phyloP scores from a whole-genome alignment of 768 basidiomycete genomes.

The Agrocybe pediades region DNA sequence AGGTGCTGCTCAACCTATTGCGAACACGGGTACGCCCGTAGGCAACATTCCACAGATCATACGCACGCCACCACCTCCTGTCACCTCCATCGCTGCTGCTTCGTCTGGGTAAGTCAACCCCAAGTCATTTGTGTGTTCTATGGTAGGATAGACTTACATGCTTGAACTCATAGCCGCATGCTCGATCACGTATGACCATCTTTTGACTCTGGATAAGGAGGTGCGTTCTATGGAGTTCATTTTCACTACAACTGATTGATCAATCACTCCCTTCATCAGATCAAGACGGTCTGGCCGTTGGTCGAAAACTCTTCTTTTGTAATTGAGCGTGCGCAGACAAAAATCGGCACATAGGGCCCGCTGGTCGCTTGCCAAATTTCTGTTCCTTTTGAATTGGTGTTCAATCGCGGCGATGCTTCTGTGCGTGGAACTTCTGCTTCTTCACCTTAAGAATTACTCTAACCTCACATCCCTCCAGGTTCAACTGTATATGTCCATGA shows the following conservation, averaged over 20 bases:
- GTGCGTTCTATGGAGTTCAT: slow-evolving; percentile 7
- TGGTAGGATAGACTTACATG: neutral
- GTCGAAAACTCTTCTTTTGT: neutral
- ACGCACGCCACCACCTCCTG: neutral
- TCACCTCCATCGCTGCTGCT: neutral
- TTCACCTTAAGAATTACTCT: neutral
- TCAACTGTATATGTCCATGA: slow-evolving; percentile 27
- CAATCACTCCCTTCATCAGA: slow-evolving; percentile 7
- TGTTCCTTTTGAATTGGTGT: slow-evolving; percentile 29
- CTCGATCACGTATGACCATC: slow-evolving; percentile 26
- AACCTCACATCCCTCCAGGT: slow-evolving; percentile 12
- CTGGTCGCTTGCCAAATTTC: slow-evolving; percentile 22
- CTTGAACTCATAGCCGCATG: slow-evolving; percentile 21
- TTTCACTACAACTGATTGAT: neutral
- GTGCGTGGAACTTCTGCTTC: slow-evolving; percentile 14
- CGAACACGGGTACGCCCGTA: neutral
- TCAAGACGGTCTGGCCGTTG: slow-evolving; percentile 25
- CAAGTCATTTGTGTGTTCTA: neutral
- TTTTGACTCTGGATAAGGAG: slow-evolving; percentile 25
- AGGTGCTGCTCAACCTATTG: neutral
- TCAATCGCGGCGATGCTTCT: slow-evolving; percentile 27
- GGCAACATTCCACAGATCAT: neutral
- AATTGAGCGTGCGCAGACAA: too few relatives aligned
- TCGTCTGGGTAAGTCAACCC: slow-evolving; percentile 6
- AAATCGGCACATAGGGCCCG: slow-evolving; percentile 15